These are phyloP conservation scores for Colletotrichum higginsianum DNA, from an alignment of 2,329 filamentous ascomycete species.

Conservation along the genomic window DNA sequence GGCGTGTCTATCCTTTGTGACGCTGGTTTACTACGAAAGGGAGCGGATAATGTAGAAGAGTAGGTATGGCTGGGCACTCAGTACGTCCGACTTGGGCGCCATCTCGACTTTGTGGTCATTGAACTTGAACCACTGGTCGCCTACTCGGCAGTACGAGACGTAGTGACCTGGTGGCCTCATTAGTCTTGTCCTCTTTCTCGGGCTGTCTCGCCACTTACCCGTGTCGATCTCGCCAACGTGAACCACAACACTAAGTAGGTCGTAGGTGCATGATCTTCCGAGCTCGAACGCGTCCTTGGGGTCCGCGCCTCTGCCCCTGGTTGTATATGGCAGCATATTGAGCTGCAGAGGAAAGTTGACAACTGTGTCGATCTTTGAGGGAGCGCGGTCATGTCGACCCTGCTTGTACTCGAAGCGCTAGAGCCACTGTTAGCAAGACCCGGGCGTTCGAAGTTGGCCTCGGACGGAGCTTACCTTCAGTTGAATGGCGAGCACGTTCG, in stretches of 20 bases:
- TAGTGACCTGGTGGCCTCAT: conserved; percentile 72
- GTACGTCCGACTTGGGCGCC: conserved; percentile 86
- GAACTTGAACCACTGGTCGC: conserved; percentile 87
- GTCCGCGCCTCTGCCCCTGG: conserved; percentile 69
- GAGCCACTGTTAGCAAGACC: conserved; percentile 26
- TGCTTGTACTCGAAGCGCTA: conserved; percentile 82
- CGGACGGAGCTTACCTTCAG: conserved; percentile 76
- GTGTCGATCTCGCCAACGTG: conserved; percentile 95
- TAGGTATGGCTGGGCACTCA: conserved; percentile 89
- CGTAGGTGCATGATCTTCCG: conserved; percentile 81
- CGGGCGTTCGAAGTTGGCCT: too few relatives aligned
- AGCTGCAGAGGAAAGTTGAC: conserved; percentile 89
- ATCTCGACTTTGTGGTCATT: conserved; percentile 94
- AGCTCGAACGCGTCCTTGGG: conserved; percentile 68
- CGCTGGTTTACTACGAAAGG: conserved; percentile 60
- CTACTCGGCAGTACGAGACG: conserved; percentile 45
- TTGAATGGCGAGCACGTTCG: conserved; percentile 92
- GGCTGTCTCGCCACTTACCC: conserved; percentile 76
- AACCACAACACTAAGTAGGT: conserved; percentile 90
- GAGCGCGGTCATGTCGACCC: conserved; percentile 74
- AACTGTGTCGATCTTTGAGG: conserved; percentile 89
- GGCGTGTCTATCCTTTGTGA: neutral
- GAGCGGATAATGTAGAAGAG: conserved; percentile 87
- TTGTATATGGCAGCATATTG: conserved; percentile 93
- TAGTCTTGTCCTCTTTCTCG: conserved; percentile 15